Evolutionary conservation across 257 asterid genomes (phyloP), one percentile per base, ranked within the genome.

Genomic region (Salvia hispanica): DNA sequence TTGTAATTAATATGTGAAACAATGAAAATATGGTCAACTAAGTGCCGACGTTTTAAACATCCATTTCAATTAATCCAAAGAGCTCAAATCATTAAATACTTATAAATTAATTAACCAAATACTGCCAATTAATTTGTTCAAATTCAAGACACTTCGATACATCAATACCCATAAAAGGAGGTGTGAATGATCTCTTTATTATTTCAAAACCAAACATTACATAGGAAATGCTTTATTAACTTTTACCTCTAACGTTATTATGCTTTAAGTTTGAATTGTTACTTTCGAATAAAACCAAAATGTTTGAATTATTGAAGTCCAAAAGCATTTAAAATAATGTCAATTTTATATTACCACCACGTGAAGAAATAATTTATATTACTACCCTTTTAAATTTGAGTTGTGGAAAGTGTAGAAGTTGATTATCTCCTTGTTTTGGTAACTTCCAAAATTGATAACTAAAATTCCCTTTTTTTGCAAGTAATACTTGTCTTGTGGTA

Each of bases 151-250:
- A 21, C 25, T 0, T 21, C 25, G 25, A 21, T 21, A 21, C 25
- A 21, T 21, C 25, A 21, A 21, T 21, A 21, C 25, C 2, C 25
- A 21, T 21, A 21, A 21, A 21, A 21, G 25, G 25, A 21, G 25
- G 25, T 21, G 25, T 21, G 13, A 34, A 9, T 1, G 10, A 12
- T 21, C 21, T 72, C 61, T 57, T 72, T 65, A 55, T 64, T 33
- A 11, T 39, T 57, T 48, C 10, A 72, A 47, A 39, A 21, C 37
- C 48, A 9, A 48, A 40, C 10, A 28, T 50, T 56, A 72, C 10
- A 66, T 59, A 7, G 7, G 36, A 66, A 16, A 44, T 52, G 48
- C 78, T 74, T 74, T 74, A 53, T 11, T 10, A n/a, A n/a, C 62
- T 45, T 67, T 52, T 10, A 31, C 54, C 2, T 18, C 11, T 68